Evolutionary conservation across 2,329 filamentous ascomycete genomes (phyloP), one percentile per base, ranked within the genome.

Genomic region (Alternaria hordeiaustralica): DNA sequence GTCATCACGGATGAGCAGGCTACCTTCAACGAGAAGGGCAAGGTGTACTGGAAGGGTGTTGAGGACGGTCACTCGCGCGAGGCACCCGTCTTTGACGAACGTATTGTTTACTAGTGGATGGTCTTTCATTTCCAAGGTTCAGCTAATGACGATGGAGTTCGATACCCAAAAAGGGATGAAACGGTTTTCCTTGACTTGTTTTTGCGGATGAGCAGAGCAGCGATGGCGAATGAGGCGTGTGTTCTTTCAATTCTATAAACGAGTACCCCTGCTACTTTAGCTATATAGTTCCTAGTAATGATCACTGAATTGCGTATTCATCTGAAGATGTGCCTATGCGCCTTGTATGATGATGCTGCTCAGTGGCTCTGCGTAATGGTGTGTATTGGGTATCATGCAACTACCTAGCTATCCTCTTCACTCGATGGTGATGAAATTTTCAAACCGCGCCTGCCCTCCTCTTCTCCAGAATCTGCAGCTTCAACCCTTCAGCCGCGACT

Each of bases 401-500:
- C 25, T n/a, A n/a, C n/a, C n/a, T n/a, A n/a, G n/a, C n/a, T 18
- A n/a, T 26, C 9, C 28, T 47, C 33, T 15, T 50, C 21, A 33
- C 11, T 28, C 41, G 12, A 44, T n/a, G n/a, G 33, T 30, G 20
- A 21, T 12, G 21, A 15, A 23, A 28, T 51, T 21, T 54, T 75
- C 56, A 79, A 11, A 73, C 75, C 8, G 76, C 76, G 36, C 75
- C 78, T 13, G 76, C 76, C 28, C 78, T 71, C 64, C 76, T 70
- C 62, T 68, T 69, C 55, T 79, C 77, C 50, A 81, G 59, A 44
- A 79, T 79, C 62, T 79, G 75, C 70, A 75, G 73, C 72, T 75
- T 79, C 72, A 97, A 73, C 53, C 85, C 86, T 81, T 97, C 92
- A 10, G 90, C 90, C 0, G 94, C 96, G 58, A 95, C 86, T 84